Conservation (phyloP, 441 rosid species). For the Lepidium campestre region DNA sequence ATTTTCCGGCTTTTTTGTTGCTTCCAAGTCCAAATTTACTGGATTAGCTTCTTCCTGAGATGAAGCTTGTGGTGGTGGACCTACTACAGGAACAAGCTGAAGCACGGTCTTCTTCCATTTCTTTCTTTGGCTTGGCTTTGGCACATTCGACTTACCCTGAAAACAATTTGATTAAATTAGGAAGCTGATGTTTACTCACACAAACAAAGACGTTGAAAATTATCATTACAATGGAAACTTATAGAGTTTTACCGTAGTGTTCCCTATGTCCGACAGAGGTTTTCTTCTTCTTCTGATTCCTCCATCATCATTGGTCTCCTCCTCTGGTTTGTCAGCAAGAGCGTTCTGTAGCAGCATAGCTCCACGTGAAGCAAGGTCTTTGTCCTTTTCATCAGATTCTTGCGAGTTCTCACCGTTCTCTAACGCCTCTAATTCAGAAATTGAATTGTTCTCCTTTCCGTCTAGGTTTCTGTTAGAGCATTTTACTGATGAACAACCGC, state of each 20-base stretch:
- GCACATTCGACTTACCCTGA: constrained; percentile 68
- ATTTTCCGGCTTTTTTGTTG: constrained; percentile 29
- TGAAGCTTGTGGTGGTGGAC: constrained; percentile 24
- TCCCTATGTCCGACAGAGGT: constrained; percentile 84
- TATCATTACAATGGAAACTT: not conserved
- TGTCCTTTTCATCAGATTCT: constrained; percentile 31
- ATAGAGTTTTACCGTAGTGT: constrained; percentile 47
- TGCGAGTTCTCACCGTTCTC: constrained; percentile 28
- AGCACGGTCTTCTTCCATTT: constrained; percentile 66
- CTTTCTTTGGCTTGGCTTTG: constrained; percentile 69
- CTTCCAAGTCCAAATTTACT: constrained; percentile 24
- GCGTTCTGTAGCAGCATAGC: constrained; percentile 82
- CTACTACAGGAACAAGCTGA: constrained; percentile 70
- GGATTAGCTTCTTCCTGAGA: constrained; percentile 19
- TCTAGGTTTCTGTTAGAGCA: constrained; percentile 61
- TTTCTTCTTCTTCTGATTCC: constrained; percentile 44
- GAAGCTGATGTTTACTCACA: not conserved
- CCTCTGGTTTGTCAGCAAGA: constrained; percentile 39
- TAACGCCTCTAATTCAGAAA: constrained; percentile 18
- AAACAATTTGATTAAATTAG: constrained; percentile 8
- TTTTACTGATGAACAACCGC: constrained; percentile 55
- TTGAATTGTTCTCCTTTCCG: constrained; percentile 22
- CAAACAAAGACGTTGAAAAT: not conserved
- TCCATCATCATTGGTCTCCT: constrained; percentile 35
- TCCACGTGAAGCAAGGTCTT: constrained; percentile 63